phyloP scores from a whole-genome alignment of 2,329 filamentous ascomycete genomes.

The Albifimbria verrucaria region DNA sequence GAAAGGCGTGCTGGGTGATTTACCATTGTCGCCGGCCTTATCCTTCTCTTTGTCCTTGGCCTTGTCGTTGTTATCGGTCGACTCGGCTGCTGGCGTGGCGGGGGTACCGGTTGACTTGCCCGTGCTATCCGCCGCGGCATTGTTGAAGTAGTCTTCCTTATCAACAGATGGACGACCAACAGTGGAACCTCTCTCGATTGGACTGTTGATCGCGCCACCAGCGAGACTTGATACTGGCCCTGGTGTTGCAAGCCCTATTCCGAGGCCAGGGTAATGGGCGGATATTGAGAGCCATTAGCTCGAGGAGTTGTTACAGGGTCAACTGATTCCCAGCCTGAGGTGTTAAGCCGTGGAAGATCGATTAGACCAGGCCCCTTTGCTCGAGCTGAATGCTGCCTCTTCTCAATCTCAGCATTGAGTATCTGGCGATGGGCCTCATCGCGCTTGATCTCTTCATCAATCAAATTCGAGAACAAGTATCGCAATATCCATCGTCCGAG shows the following conservation, averaged over 20 bases:
- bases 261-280: slow-evolving; percentile 71
- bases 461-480: slow-evolving; percentile 83
- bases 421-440: slow-evolving; percentile 72
- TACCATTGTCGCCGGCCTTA: slow-evolving; percentile 47
- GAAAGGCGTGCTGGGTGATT: slow-evolving; percentile 63
- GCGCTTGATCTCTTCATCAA: slow-evolving; percentile 84
- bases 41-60: slow-evolving; percentile 50
- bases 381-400: slow-evolving; percentile 52
- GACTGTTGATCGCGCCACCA: slow-evolving; percentile 39
- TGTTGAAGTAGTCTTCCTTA: slow-evolving; percentile 75
- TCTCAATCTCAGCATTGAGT: slow-evolving; percentile 61
- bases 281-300: slow-evolving; percentile 60
- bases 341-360: slow-evolving; percentile 32
- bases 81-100: slow-evolving; percentile 39
- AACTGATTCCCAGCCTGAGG: slow-evolving; percentile 33
- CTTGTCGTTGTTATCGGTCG: slow-evolving; percentile 50
- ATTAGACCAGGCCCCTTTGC: slow-evolving; percentile 60
- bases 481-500: slow-evolving; percentile 94
- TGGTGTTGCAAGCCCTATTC: slow-evolving; percentile 75
- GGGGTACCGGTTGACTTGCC: slow-evolving; percentile 46
- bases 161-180: slow-evolving; percentile 61
- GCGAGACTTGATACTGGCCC: slow-evolving; percentile 24
- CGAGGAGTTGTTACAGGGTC: slow-evolving; percentile 58
- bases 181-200: slow-evolving; percentile 39
- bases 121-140: slow-evolving; percentile 46